Evolutionary conservation across 2,329 filamentous ascomycete genomes (phyloP).

Genomic region (Ceratocystis colombiana): DNA sequence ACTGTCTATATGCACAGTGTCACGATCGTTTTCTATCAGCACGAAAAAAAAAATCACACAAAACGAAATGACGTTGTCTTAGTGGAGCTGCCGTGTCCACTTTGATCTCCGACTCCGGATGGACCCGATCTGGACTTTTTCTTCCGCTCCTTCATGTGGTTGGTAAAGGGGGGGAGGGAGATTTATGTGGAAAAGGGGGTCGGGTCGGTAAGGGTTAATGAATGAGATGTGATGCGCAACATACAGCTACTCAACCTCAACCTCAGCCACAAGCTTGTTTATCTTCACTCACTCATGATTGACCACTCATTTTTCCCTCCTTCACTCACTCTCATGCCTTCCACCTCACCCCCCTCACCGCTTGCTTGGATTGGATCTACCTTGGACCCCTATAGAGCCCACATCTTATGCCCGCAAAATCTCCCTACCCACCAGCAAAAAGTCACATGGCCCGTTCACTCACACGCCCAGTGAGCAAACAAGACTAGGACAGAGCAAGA

Average conservation of each 20-base stretch:
- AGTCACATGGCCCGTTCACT: slow-evolving; percentile 8
- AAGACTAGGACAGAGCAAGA: slow-evolving; percentile 2
- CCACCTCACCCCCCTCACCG: background rate
- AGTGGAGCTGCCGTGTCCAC: slow-evolving; percentile 13
- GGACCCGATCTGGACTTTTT: slow-evolving; percentile 12
- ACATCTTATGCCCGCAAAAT: background rate
- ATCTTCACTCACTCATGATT: background rate
- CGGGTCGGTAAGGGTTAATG: background rate
- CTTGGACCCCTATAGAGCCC: background rate
- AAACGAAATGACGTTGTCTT: slow-evolving; percentile 16
- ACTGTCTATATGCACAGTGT: slow-evolving; percentile 8
- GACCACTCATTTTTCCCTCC: background rate
- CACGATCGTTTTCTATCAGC: slow-evolving; percentile 12
- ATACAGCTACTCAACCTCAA: background rate
- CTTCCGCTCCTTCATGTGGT: background rate
- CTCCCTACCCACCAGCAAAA: background rate
- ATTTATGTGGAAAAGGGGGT: background rate
- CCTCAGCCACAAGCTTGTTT: background rate
- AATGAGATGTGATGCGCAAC: background rate
- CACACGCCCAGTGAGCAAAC: background rate
- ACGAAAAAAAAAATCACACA: background rate
- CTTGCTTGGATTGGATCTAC: background rate
- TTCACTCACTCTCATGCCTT: background rate
- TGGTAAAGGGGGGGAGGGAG: background rate
- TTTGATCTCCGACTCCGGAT: slow-evolving; percentile 21